phyloP scores from a whole-genome alignment of 345 rosid species.

The Citrus sinensis region DNA sequence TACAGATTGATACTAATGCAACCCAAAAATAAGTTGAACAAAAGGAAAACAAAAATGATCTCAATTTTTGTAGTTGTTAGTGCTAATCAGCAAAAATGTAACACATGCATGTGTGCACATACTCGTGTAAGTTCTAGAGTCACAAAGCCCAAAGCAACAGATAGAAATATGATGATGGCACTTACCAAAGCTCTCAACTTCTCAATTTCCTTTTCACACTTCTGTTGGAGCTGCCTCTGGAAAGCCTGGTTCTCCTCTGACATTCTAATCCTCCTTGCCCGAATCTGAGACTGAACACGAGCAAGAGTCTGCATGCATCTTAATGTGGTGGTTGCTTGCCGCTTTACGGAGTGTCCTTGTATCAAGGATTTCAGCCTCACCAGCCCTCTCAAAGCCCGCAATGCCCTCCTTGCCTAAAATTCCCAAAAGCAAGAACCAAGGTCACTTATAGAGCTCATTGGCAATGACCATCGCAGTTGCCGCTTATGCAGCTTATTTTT shows the following conservation, averaged over 20 bases:
- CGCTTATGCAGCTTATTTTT: slow-evolving; percentile 4
- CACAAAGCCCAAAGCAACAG: not conserved
- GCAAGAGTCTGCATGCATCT: slow-evolving; percentile 90
- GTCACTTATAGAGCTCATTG: slow-evolving; percentile 11
- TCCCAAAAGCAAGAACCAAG: slow-evolving; percentile 8
- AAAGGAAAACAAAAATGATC: not conserved
- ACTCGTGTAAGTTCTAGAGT: not conserved
- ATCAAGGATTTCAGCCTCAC: slow-evolving; percentile 73
- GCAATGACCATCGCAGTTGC: slow-evolving; percentile 55
- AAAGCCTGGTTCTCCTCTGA: slow-evolving; percentile 77
- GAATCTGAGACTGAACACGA: slow-evolving; percentile 72
- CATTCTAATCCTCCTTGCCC: slow-evolving; percentile 67
- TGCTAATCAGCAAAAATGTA: not conserved
- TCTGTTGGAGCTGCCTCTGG: slow-evolving; percentile 62
- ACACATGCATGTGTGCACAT: not conserved
- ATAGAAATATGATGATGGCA: not conserved
- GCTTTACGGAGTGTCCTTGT: slow-evolving; percentile 67
- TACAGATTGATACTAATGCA: not conserved
- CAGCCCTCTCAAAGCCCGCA: slow-evolving; percentile 84
- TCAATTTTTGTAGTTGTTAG: not conserved
- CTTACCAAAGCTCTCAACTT: slow-evolving; percentile 46
- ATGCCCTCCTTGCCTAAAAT: slow-evolving; percentile 80
- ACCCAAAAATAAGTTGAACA: not conserved
- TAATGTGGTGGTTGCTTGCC: slow-evolving; percentile 77
- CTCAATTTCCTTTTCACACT: slow-evolving; percentile 43